phyloP scores from a whole-genome alignment of 164 flowering plant genomes.

The Liriodendron chinense region DNA sequence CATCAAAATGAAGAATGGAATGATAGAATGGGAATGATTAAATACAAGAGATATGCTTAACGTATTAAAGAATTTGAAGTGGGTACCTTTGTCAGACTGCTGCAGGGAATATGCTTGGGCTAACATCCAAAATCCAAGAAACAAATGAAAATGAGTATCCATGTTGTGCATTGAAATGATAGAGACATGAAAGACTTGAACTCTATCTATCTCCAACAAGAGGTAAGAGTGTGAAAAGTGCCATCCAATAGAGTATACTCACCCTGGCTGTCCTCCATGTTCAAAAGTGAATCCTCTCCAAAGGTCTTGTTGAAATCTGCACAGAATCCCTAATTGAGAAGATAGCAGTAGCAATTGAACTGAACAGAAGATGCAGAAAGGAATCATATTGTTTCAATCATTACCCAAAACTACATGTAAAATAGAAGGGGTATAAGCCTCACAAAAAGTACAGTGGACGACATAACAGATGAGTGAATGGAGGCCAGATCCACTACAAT shows the following conservation, averaged over 20 bases:
- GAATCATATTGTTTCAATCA: neutral
- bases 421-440: too few relatives aligned
- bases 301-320: neutral
- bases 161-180: neutral
- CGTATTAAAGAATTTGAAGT: neutral
- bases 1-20: neutral
- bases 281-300: slow-evolving; percentile 1
- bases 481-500: too few relatives aligned
- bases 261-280: slow-evolving; percentile 43
- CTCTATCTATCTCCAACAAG: neutral
- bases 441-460: too few relatives aligned
- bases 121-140: neutral
- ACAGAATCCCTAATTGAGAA: neutral
- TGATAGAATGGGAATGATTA: neutral
- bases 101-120: neutral
- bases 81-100: slow-evolving; percentile 2
- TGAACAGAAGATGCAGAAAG: neutral
- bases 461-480: too few relatives aligned
- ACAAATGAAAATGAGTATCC: neutral
- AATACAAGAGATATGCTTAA: neutral
- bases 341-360: neutral
- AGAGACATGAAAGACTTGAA: neutral
- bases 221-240: slow-evolving; percentile 8
- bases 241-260: slow-evolving; percentile 32
- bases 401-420: neutral